phyloP scores from a whole-genome alignment of 2,329 filamentous ascomycete species.

The Alternaria gaisen region DNA sequence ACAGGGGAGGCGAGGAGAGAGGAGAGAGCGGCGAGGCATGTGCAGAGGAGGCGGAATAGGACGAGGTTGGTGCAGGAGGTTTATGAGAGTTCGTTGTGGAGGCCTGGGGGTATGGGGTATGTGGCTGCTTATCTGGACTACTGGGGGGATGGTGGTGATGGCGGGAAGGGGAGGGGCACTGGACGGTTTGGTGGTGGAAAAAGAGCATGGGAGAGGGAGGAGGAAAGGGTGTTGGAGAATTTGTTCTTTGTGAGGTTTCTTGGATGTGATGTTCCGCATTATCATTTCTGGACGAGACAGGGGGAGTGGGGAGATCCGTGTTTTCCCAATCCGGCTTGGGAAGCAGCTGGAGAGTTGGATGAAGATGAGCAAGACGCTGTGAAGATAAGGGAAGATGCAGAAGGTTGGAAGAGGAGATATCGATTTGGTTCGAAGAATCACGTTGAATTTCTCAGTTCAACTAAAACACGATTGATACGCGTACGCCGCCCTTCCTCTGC shows the following conservation, averaged over 20 bases:
- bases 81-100: slow-evolving; percentile 29
- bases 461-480: neutral
- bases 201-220: neutral
- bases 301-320: slow-evolving; percentile 11
- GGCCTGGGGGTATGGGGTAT: slow-evolving; percentile 34
- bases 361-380: neutral
- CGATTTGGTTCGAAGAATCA: neutral
- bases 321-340: neutral
- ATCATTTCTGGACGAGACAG: slow-evolving; percentile 41
- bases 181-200: too few species aligned
- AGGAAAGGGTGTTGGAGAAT: slow-evolving; percentile 20
- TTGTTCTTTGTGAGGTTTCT: slow-evolving; percentile 42
- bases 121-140: slow-evolving; percentile 40
- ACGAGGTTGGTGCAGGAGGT: slow-evolving; percentile 27
- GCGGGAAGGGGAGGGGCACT: neutral
- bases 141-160: slow-evolving; percentile 11
- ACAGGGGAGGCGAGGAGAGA: slow-evolving; percentile 1
- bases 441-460: neutral
- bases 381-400: fast-evolving
- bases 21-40: slow-evolving; percentile 14
- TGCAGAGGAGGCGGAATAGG: slow-evolving; percentile 23
- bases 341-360: too few species aligned
- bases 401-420: neutral
- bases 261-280: slow-evolving; percentile 43
- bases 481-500: fast-evolving